phyloP scores from a whole-genome alignment of 345 rosid genomes.

The Rhodamnia rubescens region DNA sequence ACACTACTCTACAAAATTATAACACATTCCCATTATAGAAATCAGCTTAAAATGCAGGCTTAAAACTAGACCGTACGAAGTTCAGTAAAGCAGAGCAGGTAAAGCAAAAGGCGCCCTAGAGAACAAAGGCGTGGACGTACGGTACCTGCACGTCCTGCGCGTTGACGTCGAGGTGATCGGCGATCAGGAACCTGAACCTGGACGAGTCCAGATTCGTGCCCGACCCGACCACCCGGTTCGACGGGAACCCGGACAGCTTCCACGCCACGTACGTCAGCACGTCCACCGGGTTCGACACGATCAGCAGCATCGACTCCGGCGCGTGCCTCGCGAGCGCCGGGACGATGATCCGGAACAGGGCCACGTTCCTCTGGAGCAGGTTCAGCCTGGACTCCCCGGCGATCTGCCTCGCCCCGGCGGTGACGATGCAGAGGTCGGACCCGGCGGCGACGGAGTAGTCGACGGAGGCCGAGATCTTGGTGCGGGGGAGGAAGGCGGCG shows the following conservation, averaged over 20 bases:
- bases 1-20: background rate
- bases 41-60: background rate
- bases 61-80: background rate
- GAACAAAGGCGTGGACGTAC: background rate
- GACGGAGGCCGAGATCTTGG: slow-evolving; percentile 62
- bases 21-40: too few relatives aligned
- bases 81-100: background rate
- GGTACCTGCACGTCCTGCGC: slow-evolving; percentile 94
- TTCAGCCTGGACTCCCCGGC: slow-evolving; percentile 86
- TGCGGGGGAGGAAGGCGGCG: slow-evolving; percentile 92
- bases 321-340: slow-evolving; percentile 68
- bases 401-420: slow-evolving; percentile 85
- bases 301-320: slow-evolving; percentile 54
- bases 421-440: slow-evolving; percentile 87
- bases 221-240: slow-evolving; percentile 73
- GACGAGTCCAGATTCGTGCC: slow-evolving; percentile 92
- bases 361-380: slow-evolving; percentile 68
- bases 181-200: slow-evolving; percentile 72
- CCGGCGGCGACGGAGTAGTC: slow-evolving; percentile 62
- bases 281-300: slow-evolving; percentile 92
- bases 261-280: slow-evolving; percentile 76
- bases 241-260: slow-evolving; percentile 80
- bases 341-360: slow-evolving; percentile 50
- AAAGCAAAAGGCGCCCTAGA: background rate
- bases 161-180: slow-evolving; percentile 84